Evolutionary conservation across 2,329 filamentous ascomycete species (phyloP).

Genomic region (Aschersonia sp.): DNA sequence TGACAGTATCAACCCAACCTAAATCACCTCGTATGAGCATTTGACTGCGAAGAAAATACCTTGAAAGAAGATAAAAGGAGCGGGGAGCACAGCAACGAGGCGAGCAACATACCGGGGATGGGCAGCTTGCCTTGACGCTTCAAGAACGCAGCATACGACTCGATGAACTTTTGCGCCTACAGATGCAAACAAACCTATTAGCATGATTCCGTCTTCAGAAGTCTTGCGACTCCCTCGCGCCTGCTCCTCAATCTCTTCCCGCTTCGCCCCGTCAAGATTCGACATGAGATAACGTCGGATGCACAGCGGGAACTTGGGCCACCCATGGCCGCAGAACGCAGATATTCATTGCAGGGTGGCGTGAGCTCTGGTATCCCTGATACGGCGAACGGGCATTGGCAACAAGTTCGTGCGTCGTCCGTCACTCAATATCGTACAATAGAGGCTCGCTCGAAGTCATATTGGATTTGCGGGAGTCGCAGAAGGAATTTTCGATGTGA

Average conservation of each 20-base stretch:
- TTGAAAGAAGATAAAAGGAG: too few species aligned
- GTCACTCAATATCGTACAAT: too few species aligned
- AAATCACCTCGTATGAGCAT: neutral
- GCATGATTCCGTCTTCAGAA: conserved; percentile 63
- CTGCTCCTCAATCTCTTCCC: conserved; percentile 37
- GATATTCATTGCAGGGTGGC: too few species aligned
- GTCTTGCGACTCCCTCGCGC: conserved; percentile 60
- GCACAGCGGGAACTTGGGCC: too few species aligned
- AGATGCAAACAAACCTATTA: conserved; percentile 38
- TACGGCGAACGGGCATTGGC: too few species aligned
- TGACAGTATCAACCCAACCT: conserved; percentile 99
- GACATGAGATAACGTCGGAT: neutral
- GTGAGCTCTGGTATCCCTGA: too few species aligned
- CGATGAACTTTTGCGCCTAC: conserved; percentile 81
- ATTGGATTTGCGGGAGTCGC: too few species aligned
- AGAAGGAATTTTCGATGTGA: too few species aligned
- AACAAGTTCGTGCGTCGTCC: too few species aligned
- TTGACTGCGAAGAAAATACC: neutral
- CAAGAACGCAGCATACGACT: conserved; percentile 74
- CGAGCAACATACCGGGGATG: conserved; percentile 57
- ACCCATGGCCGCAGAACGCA: too few species aligned
- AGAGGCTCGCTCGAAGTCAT: too few species aligned
- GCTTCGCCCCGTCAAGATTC: neutral
- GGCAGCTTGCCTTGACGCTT: conserved; percentile 90
- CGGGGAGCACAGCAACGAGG: too few species aligned